A percentile compares a stretch with the other conserved stretches of the same genome.
Evolutionary conservation across 2,329 filamentous ascomycete genomes (phyloP).

Genomic region (Alternaria sp.): DNA sequence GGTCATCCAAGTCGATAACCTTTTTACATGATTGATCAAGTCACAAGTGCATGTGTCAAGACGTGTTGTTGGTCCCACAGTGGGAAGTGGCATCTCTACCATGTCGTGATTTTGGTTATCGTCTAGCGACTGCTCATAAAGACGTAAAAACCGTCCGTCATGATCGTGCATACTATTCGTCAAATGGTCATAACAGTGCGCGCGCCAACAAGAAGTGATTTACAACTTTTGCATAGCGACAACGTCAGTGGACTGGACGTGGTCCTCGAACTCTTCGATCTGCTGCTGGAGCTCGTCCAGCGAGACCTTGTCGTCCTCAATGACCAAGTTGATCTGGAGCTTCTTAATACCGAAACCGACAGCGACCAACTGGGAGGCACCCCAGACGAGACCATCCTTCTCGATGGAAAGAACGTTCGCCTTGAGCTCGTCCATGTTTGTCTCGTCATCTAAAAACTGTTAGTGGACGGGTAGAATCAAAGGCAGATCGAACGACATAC

Average conservation of each 20-base stretch:
- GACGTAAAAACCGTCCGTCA: conserved; percentile 44
- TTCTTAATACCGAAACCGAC: conserved; percentile 99
- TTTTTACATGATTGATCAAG: neutral
- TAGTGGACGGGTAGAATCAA: conserved; percentile 20
- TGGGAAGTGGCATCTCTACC: conserved; percentile 35
- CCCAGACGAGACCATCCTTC: conserved; percentile 96
- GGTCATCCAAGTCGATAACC: neutral
- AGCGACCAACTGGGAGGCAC: conserved; percentile 84
- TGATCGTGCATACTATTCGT: conserved; percentile 32
- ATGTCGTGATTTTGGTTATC: conserved; percentile 36
- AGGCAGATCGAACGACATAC: conserved; percentile 64
- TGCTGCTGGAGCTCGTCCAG: conserved; percentile 84
- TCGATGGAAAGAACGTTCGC: conserved; percentile 80
- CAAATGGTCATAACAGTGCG: conserved; percentile 20
- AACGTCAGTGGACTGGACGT: conserved; percentile 95
- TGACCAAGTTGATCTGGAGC: conserved; percentile 96
- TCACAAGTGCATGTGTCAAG: conserved; percentile 16
- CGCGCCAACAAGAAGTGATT: conserved; percentile 22
- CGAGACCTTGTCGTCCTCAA: conserved; percentile 97
- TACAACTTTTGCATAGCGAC: conserved; percentile 62
- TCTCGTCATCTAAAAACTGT: conserved; percentile 78
- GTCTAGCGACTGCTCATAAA: conserved; percentile 46
- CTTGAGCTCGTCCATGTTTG: conserved; percentile 85
- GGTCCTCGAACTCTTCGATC: conserved; percentile 89
- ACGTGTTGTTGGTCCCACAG: conserved; percentile 25